phyloP scores from a whole-genome alignment of 441 rosid genomes.

The Isatis lusitanica region DNA sequence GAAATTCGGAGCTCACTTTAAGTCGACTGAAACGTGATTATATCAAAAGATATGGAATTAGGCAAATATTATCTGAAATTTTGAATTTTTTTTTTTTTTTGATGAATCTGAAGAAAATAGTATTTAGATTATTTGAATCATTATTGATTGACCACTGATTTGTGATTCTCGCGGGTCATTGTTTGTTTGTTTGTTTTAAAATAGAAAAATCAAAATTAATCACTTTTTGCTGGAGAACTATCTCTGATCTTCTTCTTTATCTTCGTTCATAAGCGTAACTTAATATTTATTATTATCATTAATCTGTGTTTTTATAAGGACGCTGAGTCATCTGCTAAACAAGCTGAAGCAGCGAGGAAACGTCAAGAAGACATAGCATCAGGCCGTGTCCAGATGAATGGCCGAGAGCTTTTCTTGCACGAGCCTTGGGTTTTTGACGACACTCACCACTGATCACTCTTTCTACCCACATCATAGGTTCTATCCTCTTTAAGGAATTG shows the following conservation, averaged over 20 bases:
- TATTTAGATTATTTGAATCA: neutral
- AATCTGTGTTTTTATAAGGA: conserved; percentile 43
- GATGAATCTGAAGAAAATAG: neutral
- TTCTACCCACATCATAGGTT: neutral
- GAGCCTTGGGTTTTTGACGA: conserved; percentile 87
- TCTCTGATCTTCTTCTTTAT: neutral
- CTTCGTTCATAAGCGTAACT: neutral
- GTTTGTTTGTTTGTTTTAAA: neutral
- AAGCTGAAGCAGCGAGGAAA: conserved; percentile 80
- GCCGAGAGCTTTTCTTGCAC: conserved; percentile 80
- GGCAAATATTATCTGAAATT: neutral
- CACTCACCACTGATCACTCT: conserved; percentile 43
- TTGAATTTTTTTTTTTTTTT: neutral
- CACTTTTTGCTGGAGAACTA: neutral
- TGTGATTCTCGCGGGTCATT: neutral
- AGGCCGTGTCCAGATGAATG: conserved; percentile 75
- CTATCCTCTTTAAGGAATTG: too few species aligned
- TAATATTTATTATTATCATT: neutral
- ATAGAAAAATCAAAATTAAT: neutral
- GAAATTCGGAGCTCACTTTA: neutral
- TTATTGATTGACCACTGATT: neutral
- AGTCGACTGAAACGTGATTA: neutral
- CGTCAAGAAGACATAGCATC: conserved; percentile 77
- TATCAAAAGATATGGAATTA: neutral
- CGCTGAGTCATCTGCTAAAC: conserved; percentile 59